phyloP scores from a whole-genome alignment of 345 rosid species.

The Camelina laxa region DNA sequence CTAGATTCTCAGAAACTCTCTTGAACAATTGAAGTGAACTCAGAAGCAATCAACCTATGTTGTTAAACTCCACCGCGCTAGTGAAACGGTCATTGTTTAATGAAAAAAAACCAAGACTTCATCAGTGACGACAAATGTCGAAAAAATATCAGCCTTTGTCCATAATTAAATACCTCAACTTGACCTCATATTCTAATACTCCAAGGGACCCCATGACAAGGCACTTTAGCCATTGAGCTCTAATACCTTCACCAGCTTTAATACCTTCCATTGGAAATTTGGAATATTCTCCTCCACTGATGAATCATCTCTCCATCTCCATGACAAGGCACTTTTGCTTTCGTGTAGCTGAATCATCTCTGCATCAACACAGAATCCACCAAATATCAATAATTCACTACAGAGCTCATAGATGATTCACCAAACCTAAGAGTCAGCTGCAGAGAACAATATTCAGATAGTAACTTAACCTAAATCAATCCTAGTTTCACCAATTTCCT shows the following conservation, averaged over 20 bases:
- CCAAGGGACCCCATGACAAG: conserved; percentile 28
- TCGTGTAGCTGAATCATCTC: too few relatives aligned
- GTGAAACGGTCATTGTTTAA: background rate
- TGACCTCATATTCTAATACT: conserved; percentile 6
- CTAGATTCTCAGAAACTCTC: background rate
- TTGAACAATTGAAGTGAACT: background rate
- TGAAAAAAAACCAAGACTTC: background rate
- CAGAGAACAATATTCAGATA: background rate
- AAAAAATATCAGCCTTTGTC: background rate
- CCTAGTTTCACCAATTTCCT: background rate
- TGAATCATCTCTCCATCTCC: too few relatives aligned
- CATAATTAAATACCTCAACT: background rate
- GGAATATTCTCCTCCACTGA: background rate
- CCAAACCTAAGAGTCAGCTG: background rate
- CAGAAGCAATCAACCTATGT: conserved; percentile 6
- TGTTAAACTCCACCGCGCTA: background rate
- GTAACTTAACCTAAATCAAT: background rate
- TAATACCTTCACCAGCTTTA: background rate
- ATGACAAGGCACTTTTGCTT: too few relatives aligned
- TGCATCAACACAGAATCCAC: background rate
- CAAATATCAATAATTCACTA: background rate
- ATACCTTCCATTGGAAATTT: background rate
- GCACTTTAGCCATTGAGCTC: background rate
- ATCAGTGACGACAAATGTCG: background rate
- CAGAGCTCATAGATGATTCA: background rate